Percentiles rank a stretch among this genome's conserved stretches.
Conservation (phyloP, 345 rosid genomes). For the Eutrema heterophyllum region DNA sequence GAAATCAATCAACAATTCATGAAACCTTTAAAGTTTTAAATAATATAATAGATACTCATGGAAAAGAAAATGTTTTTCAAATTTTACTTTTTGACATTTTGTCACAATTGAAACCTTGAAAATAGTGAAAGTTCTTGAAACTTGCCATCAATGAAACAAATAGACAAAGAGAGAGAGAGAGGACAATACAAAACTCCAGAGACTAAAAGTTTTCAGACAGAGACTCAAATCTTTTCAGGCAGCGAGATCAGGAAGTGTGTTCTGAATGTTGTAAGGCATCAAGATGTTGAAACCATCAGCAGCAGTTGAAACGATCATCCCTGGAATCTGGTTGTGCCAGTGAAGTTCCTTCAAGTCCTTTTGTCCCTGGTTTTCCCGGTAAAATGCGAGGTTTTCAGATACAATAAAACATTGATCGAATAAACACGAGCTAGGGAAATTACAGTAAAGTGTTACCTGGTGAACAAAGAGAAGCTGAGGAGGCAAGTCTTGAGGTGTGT, state of each 20-base stretch:
- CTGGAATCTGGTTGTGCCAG: slow-evolving; percentile 91
- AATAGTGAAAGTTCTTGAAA: not conserved
- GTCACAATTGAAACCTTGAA: not conserved
- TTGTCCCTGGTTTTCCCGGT: slow-evolving; percentile 51
- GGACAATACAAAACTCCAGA: not conserved
- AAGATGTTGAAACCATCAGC: slow-evolving; percentile 81
- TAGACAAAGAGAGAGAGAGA: not conserved
- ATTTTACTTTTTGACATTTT: not conserved
- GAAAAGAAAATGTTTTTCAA: not conserved
- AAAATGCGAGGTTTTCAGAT: not conserved
- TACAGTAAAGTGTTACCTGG: slow-evolving; percentile 47
- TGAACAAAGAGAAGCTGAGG: slow-evolving; percentile 97
- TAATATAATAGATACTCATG: not conserved
- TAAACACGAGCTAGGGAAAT: not conserved
- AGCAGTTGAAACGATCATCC: slow-evolving; percentile 85
- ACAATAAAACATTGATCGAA: not conserved
- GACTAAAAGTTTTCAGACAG: not conserved
- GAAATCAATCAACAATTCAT: not conserved
- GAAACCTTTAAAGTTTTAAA: not conserved
- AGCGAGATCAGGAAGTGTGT: slow-evolving; percentile 50
- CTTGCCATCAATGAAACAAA: not conserved
- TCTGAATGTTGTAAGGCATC: slow-evolving; percentile 92
- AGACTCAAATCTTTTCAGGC: not conserved
- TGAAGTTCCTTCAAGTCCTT: slow-evolving; percentile 93
- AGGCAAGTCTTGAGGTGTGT: slow-evolving; percentile 79